Percentiles rank a stretch among this genome's conserved stretches.
phyloP scores from a whole-genome alignment of 305 asterid genomes.

The Fraxinus sp. region DNA sequence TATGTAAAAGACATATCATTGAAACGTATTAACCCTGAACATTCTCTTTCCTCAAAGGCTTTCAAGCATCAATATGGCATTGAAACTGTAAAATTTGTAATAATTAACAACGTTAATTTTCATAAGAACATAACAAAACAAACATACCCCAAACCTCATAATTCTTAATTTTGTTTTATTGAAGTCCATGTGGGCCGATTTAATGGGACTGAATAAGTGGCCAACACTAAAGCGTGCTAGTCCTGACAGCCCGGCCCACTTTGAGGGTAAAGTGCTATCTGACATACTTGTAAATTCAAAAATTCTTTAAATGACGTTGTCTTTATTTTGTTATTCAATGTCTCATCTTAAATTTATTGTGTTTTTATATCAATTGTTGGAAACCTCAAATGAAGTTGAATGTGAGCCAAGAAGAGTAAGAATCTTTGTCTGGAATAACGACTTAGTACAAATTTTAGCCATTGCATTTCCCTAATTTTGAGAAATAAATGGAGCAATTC shows the following conservation, averaged over 20 bases:
- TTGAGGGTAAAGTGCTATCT: background rate
- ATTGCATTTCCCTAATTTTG: background rate
- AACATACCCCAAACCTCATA: background rate
- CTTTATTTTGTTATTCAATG: no score
- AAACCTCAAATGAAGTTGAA: background rate
- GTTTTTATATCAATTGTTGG: background rate
- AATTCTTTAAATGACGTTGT: background rate
- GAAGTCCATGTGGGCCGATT: background rate
- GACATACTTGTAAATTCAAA: no score
- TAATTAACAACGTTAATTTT: background rate
- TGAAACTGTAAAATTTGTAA: constrained; percentile 23
- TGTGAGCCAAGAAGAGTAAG: background rate
- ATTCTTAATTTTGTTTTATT: no score
- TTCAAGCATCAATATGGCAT: constrained; percentile 30
- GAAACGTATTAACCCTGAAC: constrained; percentile 35
- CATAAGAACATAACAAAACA: background rate
- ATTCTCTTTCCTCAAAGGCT: constrained; percentile 32
- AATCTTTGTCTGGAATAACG: background rate
- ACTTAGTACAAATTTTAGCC: background rate
- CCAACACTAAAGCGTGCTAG: background rate
- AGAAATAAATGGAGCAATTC: background rate
- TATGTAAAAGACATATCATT: constrained; percentile 32
- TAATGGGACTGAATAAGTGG: background rate
- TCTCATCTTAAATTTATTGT: no score
- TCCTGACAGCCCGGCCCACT: background rate